Percentiles rank a stretch among this genome's conserved stretches.
These are phyloP conservation scores for Sesbania bispinosa DNA, from an alignment of 306 rosid genomes.

Conservation along the genomic window DNA sequence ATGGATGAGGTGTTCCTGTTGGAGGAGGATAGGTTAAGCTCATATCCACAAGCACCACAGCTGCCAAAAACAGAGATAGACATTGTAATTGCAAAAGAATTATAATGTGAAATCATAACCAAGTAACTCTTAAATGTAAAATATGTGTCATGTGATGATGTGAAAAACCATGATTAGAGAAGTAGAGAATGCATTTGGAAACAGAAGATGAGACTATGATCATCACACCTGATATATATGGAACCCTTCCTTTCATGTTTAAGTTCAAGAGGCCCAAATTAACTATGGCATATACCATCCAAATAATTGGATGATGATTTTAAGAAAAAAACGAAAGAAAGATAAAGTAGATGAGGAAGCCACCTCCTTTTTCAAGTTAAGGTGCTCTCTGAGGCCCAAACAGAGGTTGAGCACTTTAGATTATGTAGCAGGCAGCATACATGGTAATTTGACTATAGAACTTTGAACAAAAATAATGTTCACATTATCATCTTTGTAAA, in stretches of 20 bases:
- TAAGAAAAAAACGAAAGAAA: neutral
- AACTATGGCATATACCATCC: neutral
- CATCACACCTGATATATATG: neutral
- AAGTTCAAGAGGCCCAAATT: neutral
- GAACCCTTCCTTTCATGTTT: neutral
- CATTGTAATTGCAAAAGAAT: neutral
- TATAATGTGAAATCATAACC: neutral
- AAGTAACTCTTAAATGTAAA: neutral
- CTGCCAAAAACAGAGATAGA: constrained; percentile 39
- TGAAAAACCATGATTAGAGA: neutral
- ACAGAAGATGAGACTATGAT: neutral
- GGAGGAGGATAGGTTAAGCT: constrained; percentile 71
- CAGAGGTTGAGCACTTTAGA: neutral
- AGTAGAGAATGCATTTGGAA: neutral
- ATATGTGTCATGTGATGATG: neutral
- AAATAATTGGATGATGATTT: too few relatives aligned
- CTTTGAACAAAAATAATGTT: neutral
- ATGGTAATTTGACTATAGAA: neutral
- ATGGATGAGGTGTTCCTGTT: constrained; percentile 65
- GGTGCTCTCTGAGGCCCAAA: neutral
- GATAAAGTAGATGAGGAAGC: neutral
- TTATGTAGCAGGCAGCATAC: neutral
- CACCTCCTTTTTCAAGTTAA: neutral
- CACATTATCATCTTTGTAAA: neutral
- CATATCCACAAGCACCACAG: constrained; percentile 87